These are phyloP conservation scores for Saraca asoca DNA, from an alignment of 331 rosid genomes.

Conservation along the genomic window DNA sequence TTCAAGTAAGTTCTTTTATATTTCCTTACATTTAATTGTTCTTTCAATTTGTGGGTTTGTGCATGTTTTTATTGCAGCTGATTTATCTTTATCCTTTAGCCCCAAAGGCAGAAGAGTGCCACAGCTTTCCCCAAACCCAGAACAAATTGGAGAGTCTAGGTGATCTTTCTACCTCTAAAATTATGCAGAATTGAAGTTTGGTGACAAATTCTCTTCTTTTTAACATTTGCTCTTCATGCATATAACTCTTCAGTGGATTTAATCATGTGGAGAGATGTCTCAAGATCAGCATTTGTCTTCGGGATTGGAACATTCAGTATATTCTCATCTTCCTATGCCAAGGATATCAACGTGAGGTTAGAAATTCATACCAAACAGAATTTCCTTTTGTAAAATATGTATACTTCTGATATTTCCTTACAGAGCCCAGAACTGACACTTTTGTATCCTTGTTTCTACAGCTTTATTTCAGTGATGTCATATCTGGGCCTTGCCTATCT, in stretches of 20 bases:
- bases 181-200: conserved; percentile 1
- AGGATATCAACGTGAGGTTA: conserved; percentile 73
- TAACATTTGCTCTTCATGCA: conserved; percentile 15
- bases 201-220: conserved; percentile 8
- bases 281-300: conserved; percentile 78
- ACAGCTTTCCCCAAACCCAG: conserved; percentile 61
- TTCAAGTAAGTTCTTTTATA: conserved; percentile 47
- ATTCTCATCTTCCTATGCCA: conserved; percentile 68
- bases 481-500: conserved; percentile 76
- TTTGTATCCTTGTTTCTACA: conserved; percentile 37
- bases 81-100: conserved; percentile 20
- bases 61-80: not conserved
- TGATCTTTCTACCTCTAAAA: conserved; percentile 39
- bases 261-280: conserved; percentile 83
- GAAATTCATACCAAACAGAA: not conserved
- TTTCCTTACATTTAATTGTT: conserved; percentile 27
- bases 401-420: conserved; percentile 3
- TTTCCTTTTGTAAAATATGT: not conserved
- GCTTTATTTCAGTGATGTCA: conserved; percentile 73
- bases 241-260: conserved; percentile 61
- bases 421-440: conserved; percentile 22
- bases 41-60: conserved; percentile 4
- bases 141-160: conserved; percentile 78
- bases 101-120: conserved; percentile 50
- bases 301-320: conserved; percentile 74